Conservation (phyloP, 2,329 filamentous ascomycete species). For the Fusarium udum region DNA sequence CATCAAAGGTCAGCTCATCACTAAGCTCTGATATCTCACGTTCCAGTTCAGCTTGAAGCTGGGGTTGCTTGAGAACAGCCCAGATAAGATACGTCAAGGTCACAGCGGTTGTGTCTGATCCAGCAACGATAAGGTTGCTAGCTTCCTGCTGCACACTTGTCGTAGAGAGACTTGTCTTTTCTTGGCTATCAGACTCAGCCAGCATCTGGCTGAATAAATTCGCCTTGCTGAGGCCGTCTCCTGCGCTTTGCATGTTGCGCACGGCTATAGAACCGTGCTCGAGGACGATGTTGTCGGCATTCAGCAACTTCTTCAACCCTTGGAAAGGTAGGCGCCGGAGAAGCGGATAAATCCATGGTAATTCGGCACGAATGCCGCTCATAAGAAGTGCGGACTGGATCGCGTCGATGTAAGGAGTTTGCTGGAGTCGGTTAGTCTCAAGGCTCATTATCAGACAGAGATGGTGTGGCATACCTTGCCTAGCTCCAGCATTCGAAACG, state of each 20-base stretch:
- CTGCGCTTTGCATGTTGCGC: background rate
- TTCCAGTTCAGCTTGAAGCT: conserved; percentile 3
- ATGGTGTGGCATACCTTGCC: background rate
- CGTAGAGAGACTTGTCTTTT: background rate
- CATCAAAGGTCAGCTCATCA: background rate
- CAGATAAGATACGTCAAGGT: conserved; percentile 27
- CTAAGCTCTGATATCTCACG: background rate
- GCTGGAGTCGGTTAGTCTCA: background rate
- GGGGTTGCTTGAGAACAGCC: conserved; percentile 6
- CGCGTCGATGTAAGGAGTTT: background rate
- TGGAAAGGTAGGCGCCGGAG: background rate
- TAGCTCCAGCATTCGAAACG: conserved; percentile 20
- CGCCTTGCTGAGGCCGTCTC: background rate
- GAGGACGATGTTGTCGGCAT: background rate
- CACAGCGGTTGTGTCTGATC: conserved; percentile 18
- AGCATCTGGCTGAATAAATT: conserved; percentile 3
- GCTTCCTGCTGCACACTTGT: background rate
- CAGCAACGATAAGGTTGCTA: conserved; percentile 12
- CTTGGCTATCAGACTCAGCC: background rate
- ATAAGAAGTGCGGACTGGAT: background rate
- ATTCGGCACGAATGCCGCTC: background rate
- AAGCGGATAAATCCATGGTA: background rate
- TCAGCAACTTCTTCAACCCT: background rate
- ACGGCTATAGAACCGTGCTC: background rate
- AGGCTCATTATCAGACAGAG: rapidly evolving